Evolutionary conservation across 306 rosid species (phyloP).

Genomic region (Hylodesmum podocarpum): DNA sequence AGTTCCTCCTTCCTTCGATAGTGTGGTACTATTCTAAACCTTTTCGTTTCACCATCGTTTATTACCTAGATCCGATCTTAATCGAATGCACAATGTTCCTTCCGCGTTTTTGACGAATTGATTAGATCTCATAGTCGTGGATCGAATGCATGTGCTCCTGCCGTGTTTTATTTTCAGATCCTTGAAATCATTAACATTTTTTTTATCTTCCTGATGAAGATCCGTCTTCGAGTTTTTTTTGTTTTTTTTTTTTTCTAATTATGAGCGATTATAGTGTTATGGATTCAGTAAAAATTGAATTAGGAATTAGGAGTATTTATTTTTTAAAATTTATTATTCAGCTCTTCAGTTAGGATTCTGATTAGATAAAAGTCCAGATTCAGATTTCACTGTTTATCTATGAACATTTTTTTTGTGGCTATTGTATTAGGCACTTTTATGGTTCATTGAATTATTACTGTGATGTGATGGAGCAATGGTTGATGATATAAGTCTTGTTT

Average conservation of each 20-base stretch:
- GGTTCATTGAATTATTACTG: not conserved
- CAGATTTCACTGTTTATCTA: not conserved
- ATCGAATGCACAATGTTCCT: not conserved
- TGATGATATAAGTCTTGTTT: not conserved
- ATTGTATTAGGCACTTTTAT: not conserved
- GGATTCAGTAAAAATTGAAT: not conserved
- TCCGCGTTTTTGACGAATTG: not conserved
- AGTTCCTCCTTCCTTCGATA: conserved; percentile 54
- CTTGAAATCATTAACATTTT: not conserved
- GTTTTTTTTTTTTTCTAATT: not conserved
- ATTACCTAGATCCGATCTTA: not conserved
- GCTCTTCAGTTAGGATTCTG: conserved; percentile 1
- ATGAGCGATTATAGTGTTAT: not conserved
- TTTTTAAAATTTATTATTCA: not conserved
- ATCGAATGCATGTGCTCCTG: conserved; percentile 17
- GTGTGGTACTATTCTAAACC: conserved; percentile 32
- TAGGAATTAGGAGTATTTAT: not conserved
- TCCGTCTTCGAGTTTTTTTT: not conserved
- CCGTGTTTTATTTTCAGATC: not conserved
- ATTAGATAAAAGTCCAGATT: not conserved
- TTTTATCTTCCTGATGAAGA: not conserved
- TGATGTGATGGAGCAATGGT: not conserved
- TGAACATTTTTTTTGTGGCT: not conserved
- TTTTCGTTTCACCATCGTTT: not conserved
- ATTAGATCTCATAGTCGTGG: conserved; percentile 13